phyloP scores from a whole-genome alignment of 345 rosid species.

The Syzygium grande region DNA sequence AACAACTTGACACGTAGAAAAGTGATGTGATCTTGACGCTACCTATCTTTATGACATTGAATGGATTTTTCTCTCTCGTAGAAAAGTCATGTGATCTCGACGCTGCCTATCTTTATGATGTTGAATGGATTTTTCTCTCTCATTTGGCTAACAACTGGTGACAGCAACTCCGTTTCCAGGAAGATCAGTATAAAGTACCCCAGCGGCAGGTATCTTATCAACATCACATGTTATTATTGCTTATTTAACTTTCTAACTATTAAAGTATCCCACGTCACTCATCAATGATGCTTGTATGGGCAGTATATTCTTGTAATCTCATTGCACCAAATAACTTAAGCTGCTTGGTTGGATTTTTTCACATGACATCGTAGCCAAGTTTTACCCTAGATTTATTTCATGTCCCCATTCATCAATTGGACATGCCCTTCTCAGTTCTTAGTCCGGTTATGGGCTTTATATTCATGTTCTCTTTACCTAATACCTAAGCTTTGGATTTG shows the following conservation, averaged over 20 bases:
- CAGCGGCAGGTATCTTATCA: accelerated
- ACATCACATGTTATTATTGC: neutral
- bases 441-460: accelerated
- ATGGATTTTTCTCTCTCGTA: neutral
- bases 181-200: neutral
- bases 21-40: neutral
- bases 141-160: neutral
- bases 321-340: neutral
- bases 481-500: neutral
- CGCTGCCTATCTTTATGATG: neutral
- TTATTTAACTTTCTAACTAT: neutral
- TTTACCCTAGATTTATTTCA: neutral
- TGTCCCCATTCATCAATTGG: neutral
- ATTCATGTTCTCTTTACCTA: neutral
- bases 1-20: neutral
- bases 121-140: neutral
- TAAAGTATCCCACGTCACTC: neutral
- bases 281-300: neutral
- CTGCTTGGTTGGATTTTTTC: neutral
- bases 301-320: neutral
- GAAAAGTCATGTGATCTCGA: neutral
- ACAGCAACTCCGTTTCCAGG: neutral
- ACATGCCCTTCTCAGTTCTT: neutral
- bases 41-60: neutral
- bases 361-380: neutral